These are phyloP conservation scores for Ilyonectria mors-panacis DNA, from an alignment of 2,329 filamentous ascomycete genomes.

Conservation along the genomic window DNA sequence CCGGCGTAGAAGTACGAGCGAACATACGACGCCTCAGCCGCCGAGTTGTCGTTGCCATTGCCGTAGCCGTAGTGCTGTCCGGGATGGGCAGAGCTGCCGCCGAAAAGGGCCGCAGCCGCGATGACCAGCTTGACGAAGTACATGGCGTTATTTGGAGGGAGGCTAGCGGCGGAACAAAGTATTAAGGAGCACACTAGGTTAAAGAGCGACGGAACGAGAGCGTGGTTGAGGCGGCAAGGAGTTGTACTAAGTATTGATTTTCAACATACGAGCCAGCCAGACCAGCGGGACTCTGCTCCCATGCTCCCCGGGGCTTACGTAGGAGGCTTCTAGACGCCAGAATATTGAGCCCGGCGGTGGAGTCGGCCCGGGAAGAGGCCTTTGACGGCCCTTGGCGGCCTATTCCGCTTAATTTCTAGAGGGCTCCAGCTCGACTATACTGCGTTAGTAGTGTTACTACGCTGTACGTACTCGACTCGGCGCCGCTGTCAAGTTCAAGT, in stretches of 20 bases:
- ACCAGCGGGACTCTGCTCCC: background rate
- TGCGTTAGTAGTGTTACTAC: background rate
- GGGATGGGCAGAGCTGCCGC: slow-evolving; percentile 9
- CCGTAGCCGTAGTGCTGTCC: background rate
- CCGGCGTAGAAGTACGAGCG: slow-evolving; percentile 42
- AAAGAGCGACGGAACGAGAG: no score
- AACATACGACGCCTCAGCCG: slow-evolving; percentile 32
- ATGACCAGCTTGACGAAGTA: slow-evolving; percentile 16
- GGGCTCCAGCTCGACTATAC: background rate
- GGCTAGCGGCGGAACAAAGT: background rate
- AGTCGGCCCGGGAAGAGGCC: background rate
- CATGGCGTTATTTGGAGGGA: slow-evolving; percentile 6
- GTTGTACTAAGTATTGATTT: background rate
- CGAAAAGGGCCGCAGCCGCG: slow-evolving; percentile 14
- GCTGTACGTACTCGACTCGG: background rate
- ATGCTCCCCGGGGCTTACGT: background rate
- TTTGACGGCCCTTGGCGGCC: background rate
- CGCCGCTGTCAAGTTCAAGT: background rate
- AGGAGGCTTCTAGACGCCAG: background rate
- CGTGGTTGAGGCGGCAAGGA: no score
- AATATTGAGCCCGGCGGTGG: background rate
- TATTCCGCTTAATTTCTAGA: no score
- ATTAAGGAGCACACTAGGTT: background rate
- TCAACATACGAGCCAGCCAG: no score
- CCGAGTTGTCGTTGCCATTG: background rate